A percentile compares a stretch with the other conserved stretches of the same genome.
Evolutionary conservation across 495 filamentous ascomycete species (phyloP).

Genomic region (Daldinia loculata): DNA sequence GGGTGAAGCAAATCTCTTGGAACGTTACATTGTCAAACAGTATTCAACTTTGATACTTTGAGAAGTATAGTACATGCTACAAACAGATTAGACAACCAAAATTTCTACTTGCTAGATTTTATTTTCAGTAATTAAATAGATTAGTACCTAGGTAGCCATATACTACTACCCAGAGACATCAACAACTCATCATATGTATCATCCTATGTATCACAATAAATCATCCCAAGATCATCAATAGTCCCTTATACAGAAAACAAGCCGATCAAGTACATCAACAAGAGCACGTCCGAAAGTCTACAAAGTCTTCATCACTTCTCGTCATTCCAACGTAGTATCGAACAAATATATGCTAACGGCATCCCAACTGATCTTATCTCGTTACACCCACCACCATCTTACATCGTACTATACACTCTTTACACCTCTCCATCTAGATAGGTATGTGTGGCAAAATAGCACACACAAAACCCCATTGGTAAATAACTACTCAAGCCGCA

Average conservation of each 20-base stretch:
- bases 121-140: background rate
- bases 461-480: background rate
- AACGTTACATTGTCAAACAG: background rate
- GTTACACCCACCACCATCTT: background rate
- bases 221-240: background rate
- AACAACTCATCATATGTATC: background rate
- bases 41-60: background rate
- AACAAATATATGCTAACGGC: background rate
- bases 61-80: background rate
- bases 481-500: background rate
- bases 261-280: background rate
- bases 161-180: background rate
- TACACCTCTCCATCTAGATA: conserved; percentile 2
- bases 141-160: background rate
- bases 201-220: background rate
- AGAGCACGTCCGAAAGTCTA: background rate
- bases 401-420: conserved; percentile 1
- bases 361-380: conserved; percentile 2
- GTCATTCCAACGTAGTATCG: background rate
- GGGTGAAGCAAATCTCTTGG: background rate
- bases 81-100: background rate
- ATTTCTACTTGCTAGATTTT: background rate
- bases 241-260: background rate
- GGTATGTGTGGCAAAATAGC: background rate
- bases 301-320: background rate